phyloP scores from a whole-genome alignment of 441 rosid species.

The Iberis amara region DNA sequence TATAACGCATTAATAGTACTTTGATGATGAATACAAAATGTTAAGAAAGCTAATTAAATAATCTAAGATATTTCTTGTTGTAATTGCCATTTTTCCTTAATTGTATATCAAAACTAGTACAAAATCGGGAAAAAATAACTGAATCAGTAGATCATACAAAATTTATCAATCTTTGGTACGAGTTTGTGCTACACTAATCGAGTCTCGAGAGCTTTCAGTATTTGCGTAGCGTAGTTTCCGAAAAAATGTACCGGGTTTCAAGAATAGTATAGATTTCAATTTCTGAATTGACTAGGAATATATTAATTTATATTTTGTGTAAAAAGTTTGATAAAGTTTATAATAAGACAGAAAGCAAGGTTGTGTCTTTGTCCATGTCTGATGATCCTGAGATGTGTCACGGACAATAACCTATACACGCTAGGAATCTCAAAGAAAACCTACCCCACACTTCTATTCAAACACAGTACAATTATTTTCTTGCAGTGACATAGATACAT shows the following conservation, averaged over 20 bases:
- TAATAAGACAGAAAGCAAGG: slow-evolving; percentile 25
- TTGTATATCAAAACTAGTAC: too few relatives aligned
- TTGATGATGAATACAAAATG: too few relatives aligned
- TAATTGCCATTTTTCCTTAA: too few relatives aligned
- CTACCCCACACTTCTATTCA: slow-evolving; percentile 18
- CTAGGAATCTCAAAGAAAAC: slow-evolving; percentile 25
- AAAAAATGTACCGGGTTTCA: background rate
- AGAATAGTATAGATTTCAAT: too few relatives aligned
- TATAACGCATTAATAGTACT: too few relatives aligned
- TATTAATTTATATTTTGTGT: too few relatives aligned
- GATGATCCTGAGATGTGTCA: slow-evolving; percentile 30
- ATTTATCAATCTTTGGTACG: background rate
- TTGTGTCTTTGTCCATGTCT: slow-evolving; percentile 29
- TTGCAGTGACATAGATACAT: background rate
- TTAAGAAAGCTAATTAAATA: too few relatives aligned
- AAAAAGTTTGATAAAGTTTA: slow-evolving; percentile 1
- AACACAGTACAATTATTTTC: slow-evolving; percentile 22
- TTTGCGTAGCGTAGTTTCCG: background rate
- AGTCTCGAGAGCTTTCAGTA: slow-evolving; percentile 5
- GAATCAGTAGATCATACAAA: too few relatives aligned
- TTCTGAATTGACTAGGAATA: too few relatives aligned
- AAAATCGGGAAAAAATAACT: too few relatives aligned
- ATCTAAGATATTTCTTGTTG: too few relatives aligned
- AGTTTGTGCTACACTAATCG: background rate
- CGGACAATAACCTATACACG: slow-evolving; percentile 30